These are phyloP conservation scores for Podospora pseudopauciseta DNA, from an alignment of 495 filamentous ascomycete species.

Conservation along the genomic window DNA sequence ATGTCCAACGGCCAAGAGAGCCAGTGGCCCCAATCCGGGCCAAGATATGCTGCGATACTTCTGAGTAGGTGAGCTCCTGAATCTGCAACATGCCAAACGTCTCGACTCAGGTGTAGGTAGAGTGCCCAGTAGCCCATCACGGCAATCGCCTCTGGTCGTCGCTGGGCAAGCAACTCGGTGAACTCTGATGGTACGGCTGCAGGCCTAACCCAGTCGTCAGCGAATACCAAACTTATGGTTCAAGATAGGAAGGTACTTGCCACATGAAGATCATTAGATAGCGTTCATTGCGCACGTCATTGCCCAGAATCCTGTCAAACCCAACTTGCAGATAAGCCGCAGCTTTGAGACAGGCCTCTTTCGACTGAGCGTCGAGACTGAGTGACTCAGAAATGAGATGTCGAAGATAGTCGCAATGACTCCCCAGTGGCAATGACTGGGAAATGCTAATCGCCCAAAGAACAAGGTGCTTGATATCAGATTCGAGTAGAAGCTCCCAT, in stretches of 20 bases:
- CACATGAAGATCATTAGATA: slow-evolving; percentile 37
- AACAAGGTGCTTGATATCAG: slow-evolving; percentile 29
- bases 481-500: slow-evolving; percentile 34
- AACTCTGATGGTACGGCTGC: slow-evolving; percentile 28
- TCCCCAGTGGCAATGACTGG: slow-evolving; percentile 12
- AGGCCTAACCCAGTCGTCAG: slow-evolving; percentile 15
- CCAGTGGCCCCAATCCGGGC: slow-evolving; percentile 31
- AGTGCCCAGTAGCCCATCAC: slow-evolving; percentile 35
- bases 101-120: slow-evolving; percentile 30
- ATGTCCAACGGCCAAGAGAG: slow-evolving; percentile 23
- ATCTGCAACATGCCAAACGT: slow-evolving; percentile 32
- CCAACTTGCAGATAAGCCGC: slow-evolving; percentile 34
- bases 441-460: slow-evolving; percentile 23
- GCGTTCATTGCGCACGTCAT: slow-evolving; percentile 18
- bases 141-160: slow-evolving; percentile 29
- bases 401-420: slow-evolving; percentile 20
- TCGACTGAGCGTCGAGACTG: slow-evolving; percentile 23
- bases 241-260: slow-evolving; percentile 8
- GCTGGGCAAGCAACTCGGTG: slow-evolving; percentile 25
- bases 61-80: slow-evolving; percentile 34
- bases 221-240: neutral
- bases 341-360: slow-evolving; percentile 28
- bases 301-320: slow-evolving; percentile 26
- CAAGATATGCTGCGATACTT: slow-evolving; percentile 36
- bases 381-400: slow-evolving; percentile 21